A percentile compares a stretch with the other conserved stretches of the same genome.
Evolutionary conservation across 441 rosid species (phyloP).

Genomic region (Mallotus repandus): DNA sequence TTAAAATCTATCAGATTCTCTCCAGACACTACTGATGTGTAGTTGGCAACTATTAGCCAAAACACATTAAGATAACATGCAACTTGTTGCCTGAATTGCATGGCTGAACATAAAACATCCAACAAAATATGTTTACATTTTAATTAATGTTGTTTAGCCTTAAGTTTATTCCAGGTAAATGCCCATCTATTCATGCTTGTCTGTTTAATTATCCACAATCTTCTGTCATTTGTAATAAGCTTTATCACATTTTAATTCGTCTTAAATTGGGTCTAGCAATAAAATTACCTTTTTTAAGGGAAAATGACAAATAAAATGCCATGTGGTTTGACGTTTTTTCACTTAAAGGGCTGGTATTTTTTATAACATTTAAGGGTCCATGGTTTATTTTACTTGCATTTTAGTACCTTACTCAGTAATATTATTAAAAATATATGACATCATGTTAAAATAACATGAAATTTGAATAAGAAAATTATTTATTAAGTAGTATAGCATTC

Average conservation of each 20-base stretch:
- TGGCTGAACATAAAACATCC: neutral
- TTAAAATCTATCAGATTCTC: neutral
- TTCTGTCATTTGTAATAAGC: neutral
- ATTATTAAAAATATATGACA: too few relatives aligned
- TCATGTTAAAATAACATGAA: too few relatives aligned
- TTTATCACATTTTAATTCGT: neutral
- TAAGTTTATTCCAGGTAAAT: neutral
- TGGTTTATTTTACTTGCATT: too few relatives aligned
- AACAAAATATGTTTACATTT: neutral
- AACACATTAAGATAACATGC: neutral
- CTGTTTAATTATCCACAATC: neutral
- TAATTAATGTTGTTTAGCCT: too few relatives aligned
- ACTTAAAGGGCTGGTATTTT: too few relatives aligned
- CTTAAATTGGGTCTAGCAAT: neutral
- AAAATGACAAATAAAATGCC: too few relatives aligned
- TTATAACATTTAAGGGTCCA: too few relatives aligned
- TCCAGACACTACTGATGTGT: neutral
- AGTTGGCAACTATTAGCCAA: neutral
- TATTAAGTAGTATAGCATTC: too few relatives aligned
- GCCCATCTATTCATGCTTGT: neutral
- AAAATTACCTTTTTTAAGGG: too few relatives aligned
- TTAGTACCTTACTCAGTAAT: too few relatives aligned
- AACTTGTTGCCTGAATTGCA: constrained; percentile 1
- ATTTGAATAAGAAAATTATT: too few relatives aligned
- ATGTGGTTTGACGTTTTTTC: too few relatives aligned